These are phyloP conservation scores for Quercus wislizeni DNA, from an alignment of 306 rosid species.

Conservation along the genomic window DNA sequence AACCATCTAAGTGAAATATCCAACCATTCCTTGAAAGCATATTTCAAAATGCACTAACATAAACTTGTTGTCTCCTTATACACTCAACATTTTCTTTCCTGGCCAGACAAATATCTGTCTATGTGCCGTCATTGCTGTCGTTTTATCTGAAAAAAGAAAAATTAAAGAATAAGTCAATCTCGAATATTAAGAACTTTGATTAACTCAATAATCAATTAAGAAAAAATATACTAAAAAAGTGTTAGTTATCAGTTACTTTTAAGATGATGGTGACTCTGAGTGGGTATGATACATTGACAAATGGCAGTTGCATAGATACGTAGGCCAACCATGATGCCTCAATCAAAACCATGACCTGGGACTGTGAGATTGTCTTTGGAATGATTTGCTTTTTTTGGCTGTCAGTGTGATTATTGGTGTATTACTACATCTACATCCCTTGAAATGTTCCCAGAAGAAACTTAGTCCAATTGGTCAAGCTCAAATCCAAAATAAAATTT, in stretches of 20 bases:
- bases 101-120: no score
- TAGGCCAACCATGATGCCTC: background rate
- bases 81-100: no score
- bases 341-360: background rate
- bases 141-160: no score
- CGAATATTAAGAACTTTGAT: background rate
- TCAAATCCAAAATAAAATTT: background rate
- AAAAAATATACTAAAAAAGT: background rate
- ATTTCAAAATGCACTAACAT: no score
- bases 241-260: background rate
- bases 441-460: no score
- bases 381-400: background rate
- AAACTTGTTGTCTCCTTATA: no score
- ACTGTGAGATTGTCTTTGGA: background rate
- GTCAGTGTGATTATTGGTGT: background rate
- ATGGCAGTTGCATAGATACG: background rate
- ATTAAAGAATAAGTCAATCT: no score
- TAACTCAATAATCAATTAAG: background rate
- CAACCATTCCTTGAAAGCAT: no score
- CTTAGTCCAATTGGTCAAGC: no score
- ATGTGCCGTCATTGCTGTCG: no score
- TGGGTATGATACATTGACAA: background rate
- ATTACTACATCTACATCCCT: background rate
- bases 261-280: background rate
- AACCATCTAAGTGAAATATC: no score